Evolutionary conservation across 768 basidiomycete genomes (phyloP), one percentile per base, ranked within the genome.

Genomic region (Rhizopogon salebrosus): DNA sequence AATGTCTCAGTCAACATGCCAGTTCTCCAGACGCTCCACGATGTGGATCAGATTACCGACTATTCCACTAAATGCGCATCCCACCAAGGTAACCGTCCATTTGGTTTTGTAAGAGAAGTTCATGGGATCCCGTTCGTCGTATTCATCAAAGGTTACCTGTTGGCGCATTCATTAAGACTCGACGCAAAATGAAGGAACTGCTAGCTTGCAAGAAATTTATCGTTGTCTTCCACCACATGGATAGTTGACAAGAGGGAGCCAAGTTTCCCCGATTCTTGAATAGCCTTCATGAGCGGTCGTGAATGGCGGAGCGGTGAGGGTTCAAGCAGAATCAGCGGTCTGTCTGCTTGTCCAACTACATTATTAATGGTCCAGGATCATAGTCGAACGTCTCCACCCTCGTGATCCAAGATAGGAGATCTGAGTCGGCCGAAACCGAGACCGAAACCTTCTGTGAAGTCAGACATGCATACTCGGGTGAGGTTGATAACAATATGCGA

Each of bases 51-150:
- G 7, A 45, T 46, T 53, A 54, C 64, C 55, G 20, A 59, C 41
- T 23, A 64, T 43, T 18, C 41, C 56, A 9, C 61, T 64, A 31
- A 61, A 58, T 20, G 53, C 60, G 50, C 59, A 63, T 6, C 58
- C 61, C 20, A 54, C 54, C 16, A 61, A 13, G 13, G 66, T 65
- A 26, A 65, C 59, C 13, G 55, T 41, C 66, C 75, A 76, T 64
- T 75, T 77, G 50, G 57, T 64, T 5, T 54, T 49, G 10, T 54
- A 60, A n/a, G 65, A 60, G 50, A 69, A 72, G 49, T 66, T 68
- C 40, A 62, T 41, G 22, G 73, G 73, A 54, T 75, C 70, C 29
- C 70, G 60, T n/a, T 31, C n/a, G 55, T 75, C 73, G 11, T 62
- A 61, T 20, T 60, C 53, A n/a, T 65, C 62, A 37, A 69, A 73